Evolutionary conservation across 139 green algal genomes (phyloP).

Genomic region (Axilococcus clingmanii): DNA sequence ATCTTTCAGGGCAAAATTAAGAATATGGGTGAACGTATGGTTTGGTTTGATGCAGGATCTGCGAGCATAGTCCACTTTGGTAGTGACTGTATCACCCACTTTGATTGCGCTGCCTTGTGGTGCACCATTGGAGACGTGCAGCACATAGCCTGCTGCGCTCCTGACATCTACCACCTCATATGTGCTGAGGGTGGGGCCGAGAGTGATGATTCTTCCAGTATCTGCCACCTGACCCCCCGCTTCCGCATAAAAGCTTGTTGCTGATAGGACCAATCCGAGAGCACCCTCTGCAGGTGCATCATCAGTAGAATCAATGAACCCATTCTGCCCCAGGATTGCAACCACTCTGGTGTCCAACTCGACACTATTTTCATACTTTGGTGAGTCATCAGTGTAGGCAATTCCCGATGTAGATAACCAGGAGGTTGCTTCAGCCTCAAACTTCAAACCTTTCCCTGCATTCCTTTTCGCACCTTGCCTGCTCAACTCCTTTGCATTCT

Average conservation of each 20-base stretch:
- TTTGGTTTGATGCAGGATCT: conserved; percentile 82
- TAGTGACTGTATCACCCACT: conserved; percentile 62
- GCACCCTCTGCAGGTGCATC: conserved; percentile 24
- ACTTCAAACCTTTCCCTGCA: conserved; percentile 51
- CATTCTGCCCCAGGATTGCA: conserved; percentile 55
- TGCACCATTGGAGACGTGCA: conserved; percentile 50
- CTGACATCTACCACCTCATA: conserved; percentile 27
- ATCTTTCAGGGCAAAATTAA: conserved; percentile 84
- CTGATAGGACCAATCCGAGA: conserved; percentile 82
- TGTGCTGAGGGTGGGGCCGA: conserved; percentile 14
- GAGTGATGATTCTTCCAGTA: conserved; percentile 41
- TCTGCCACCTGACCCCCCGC: conserved; percentile 78
- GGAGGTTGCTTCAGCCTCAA: conserved; percentile 79
- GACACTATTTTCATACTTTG: conserved; percentile 66
- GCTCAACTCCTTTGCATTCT: conserved; percentile 68
- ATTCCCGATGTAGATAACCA: conserved; percentile 52
- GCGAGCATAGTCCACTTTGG: conserved; percentile 68
- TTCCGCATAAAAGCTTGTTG: conserved; percentile 91
- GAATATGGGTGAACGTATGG: conserved; percentile 97
- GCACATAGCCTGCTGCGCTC: conserved; percentile 89
- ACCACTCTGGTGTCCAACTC: conserved; percentile 50
- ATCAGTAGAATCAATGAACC: conserved; percentile 66
- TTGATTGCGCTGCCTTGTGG: conserved; percentile 13
- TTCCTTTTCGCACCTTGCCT: conserved; percentile 40
- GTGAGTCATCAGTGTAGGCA: conserved; percentile 63